phyloP scores from a whole-genome alignment of 2,329 filamentous ascomycete genomes.

The Aspergillus fijiensis region DNA sequence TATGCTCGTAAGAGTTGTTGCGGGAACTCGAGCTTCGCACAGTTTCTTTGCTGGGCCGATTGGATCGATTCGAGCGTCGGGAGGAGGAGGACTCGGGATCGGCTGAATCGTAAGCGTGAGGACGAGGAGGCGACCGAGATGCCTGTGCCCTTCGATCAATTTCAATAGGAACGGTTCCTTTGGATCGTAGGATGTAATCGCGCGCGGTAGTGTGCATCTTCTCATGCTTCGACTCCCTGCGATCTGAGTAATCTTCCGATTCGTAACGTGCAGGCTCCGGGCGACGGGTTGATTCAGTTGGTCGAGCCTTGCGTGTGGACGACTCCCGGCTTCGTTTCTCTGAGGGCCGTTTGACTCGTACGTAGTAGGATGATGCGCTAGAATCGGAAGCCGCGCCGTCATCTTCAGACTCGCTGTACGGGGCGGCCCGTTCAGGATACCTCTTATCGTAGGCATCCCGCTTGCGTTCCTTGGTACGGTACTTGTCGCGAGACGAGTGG shows the following conservation, averaged over 20 bases:
- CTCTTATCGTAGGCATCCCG: conserved; percentile 44
- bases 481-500: conserved; percentile 39
- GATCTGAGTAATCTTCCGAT: conserved; percentile 27
- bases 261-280: conserved; percentile 24
- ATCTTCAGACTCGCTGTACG: conserved; percentile 34
- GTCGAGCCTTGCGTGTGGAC: conserved; percentile 21
- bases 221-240: conserved; percentile 35
- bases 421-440: conserved; percentile 21
- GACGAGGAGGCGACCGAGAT: conserved; percentile 35
- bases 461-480: conserved; percentile 44
- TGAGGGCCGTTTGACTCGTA: conserved; percentile 22
- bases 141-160: conserved; percentile 26
- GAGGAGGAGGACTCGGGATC: conserved; percentile 34
- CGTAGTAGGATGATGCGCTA: conserved; percentile 24
- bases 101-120: conserved; percentile 30
- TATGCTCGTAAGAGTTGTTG: conserved; percentile 33
- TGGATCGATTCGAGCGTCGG: conserved; percentile 31
- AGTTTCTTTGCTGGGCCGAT: conserved; percentile 27
- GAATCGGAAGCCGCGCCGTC: conserved; percentile 35
- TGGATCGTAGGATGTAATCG: conserved; percentile 42
- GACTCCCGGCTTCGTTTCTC: conserved; percentile 26
- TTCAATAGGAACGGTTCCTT: conserved; percentile 23
- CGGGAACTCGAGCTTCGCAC: conserved; percentile 30
- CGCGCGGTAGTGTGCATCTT: conserved; percentile 31
- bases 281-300: conserved; percentile 24